Evolutionary conservation across 345 rosid genomes (phyloP).

Genomic region (Limnanthes douglasii): DNA sequence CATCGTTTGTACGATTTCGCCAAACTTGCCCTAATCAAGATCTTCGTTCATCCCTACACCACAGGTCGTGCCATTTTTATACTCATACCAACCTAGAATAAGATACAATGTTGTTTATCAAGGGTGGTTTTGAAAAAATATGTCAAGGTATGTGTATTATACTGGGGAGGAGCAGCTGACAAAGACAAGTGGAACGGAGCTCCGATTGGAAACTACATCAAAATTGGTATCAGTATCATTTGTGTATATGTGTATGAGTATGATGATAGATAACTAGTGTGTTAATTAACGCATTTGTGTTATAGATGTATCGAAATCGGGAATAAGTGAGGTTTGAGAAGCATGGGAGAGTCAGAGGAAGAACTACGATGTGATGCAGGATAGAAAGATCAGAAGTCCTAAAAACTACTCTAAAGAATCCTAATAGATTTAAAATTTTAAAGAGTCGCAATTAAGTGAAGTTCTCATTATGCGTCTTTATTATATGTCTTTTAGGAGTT

Average conservation of each 20-base stretch:
- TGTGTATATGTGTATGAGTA: not conserved
- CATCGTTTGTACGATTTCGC: slow-evolving; percentile 59
- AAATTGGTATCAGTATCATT: slow-evolving; percentile 28
- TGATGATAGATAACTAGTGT: no score
- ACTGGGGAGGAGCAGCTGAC: slow-evolving; percentile 45
- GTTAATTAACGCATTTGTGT: no score
- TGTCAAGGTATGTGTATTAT: slow-evolving; percentile 48
- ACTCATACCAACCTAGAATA: no score
- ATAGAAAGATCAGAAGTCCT: no score
- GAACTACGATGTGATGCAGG: no score
- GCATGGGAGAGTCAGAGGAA: slow-evolving; percentile 59
- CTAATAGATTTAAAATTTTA: no score
- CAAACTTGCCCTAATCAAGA: slow-evolving; percentile 44
- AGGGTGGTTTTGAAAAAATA: no score
- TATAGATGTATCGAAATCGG: slow-evolving; percentile 33
- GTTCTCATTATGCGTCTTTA: no score
- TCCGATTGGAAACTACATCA: slow-evolving; percentile 40
- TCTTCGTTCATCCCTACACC: slow-evolving; percentile 58
- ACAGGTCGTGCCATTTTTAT: slow-evolving; percentile 28
- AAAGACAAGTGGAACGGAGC: slow-evolving; percentile 47
- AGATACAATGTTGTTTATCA: no score
- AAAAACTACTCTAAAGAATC: no score
- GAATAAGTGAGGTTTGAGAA: slow-evolving; percentile 31
- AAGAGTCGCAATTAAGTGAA: no score
- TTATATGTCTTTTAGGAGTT: no score